phyloP scores from a whole-genome alignment of 2,329 filamentous ascomycete species.

The Sporothrix pseudoabietina region DNA sequence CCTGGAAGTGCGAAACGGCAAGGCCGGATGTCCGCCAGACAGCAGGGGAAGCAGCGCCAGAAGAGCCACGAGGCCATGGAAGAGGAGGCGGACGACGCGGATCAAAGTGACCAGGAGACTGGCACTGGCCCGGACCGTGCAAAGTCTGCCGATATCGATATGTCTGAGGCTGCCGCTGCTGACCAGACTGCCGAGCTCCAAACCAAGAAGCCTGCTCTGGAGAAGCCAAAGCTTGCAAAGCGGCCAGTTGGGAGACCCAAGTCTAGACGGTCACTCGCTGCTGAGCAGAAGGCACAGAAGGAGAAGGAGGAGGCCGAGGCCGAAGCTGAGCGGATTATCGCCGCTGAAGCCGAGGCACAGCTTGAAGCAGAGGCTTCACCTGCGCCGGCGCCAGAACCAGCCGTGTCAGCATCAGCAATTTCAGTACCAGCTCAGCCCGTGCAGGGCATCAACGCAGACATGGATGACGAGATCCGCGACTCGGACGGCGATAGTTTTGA shows the following conservation, averaged over 20 bases:
- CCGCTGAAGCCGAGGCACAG: slow-evolving; percentile 25
- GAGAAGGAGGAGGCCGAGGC: slow-evolving; percentile 30
- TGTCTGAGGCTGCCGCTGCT: neutral
- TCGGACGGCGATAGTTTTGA: slow-evolving; percentile 18
- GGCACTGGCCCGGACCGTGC: neutral
- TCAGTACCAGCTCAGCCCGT: neutral
- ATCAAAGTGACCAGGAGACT: neutral
- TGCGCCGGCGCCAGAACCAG: neutral
- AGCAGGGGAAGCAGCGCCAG: neutral
- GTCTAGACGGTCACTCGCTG: slow-evolving; percentile 29
- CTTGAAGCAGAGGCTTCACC: slow-evolving; percentile 35
- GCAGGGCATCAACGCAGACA: neutral
- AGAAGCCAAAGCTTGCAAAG: slow-evolving; percentile 21
- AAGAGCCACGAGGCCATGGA: neutral
- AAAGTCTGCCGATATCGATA: neutral
- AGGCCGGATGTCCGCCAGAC: neutral
- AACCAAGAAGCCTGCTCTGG: neutral
- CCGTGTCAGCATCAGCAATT: neutral
- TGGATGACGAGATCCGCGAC: slow-evolving; percentile 3
- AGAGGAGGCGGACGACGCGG: neutral
- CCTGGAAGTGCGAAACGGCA: neutral
- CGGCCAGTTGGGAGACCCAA: slow-evolving; percentile 31
- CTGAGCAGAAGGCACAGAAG: slow-evolving; percentile 30
- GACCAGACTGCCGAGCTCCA: neutral
- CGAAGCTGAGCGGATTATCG: slow-evolving; percentile 2